These are phyloP conservation scores for Flaveria robusta DNA, from an alignment of 129 eudicot species.

Conservation along the genomic window DNA sequence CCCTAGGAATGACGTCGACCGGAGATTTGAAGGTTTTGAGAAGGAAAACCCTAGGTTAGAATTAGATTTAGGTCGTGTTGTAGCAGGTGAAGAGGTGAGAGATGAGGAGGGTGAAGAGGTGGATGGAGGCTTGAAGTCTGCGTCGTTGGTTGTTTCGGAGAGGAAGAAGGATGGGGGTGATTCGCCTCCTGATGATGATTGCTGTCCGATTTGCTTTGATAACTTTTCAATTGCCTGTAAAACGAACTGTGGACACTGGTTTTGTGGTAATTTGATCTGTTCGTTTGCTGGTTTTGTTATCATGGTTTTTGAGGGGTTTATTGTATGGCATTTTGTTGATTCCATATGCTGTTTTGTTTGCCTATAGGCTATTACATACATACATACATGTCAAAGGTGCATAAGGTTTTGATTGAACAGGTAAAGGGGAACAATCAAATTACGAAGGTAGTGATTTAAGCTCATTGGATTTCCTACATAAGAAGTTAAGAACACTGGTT, in stretches of 20 bases:
- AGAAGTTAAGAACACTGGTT: neutral
- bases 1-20: constrained; percentile 22
- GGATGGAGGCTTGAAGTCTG: constrained; percentile 19
- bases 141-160: constrained; percentile 24
- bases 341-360: constrained; percentile 3
- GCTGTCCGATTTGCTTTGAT: constrained; percentile 61
- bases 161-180: constrained; percentile 41
- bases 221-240: constrained; percentile 45
- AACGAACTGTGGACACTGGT: constrained; percentile 65
- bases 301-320: constrained; percentile 31
- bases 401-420: no score
- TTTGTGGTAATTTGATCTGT: constrained; percentile 70
- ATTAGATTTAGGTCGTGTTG: constrained; percentile 16
- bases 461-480: neutral
- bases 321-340: neutral
- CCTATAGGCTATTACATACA: no score
- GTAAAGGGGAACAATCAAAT: no score
- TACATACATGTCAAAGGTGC: no score
- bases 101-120: constrained; percentile 22
- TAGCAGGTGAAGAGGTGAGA: neutral
- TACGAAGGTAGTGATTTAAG: no score
- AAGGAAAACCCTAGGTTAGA: constrained; percentile 30
- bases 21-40: constrained; percentile 13
- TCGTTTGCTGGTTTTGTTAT: no score
- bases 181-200: constrained; percentile 58